Conservation (phyloP, 768 basidiomycete species). For the Tricholoma sp. region DNA sequence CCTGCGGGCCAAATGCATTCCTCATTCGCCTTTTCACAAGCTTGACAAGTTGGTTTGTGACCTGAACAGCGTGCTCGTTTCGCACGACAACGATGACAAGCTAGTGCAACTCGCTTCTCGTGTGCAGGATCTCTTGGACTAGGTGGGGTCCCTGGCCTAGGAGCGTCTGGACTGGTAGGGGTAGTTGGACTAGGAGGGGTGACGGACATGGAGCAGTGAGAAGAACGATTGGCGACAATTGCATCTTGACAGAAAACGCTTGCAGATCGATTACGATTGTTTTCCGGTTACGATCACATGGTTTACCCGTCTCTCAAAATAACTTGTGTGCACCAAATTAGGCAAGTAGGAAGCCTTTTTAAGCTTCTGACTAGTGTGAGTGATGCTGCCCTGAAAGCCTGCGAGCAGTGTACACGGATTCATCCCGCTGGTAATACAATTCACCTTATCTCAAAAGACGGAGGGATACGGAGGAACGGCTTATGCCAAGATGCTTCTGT, state of each 20-base stretch:
- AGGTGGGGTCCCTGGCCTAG: slow-evolving; percentile 3
- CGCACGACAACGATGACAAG: slow-evolving; percentile 12
- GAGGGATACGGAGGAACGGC: too few relatives aligned
- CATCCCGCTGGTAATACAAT: too few relatives aligned
- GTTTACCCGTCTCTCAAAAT: not conserved
- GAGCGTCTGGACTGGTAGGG: not conserved
- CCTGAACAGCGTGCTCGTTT: slow-evolving; percentile 14
- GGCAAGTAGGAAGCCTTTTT: not conserved
- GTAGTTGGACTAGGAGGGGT: slow-evolving; percentile 5
- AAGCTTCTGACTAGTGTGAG: not conserved
- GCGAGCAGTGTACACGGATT: too few relatives aligned
- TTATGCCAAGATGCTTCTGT: too few relatives aligned
- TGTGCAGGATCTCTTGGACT: not conserved
- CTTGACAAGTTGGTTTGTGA: slow-evolving; percentile 10
- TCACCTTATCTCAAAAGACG: too few relatives aligned
- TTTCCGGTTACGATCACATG: not conserved
- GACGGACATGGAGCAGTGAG: slow-evolving; percentile 4
- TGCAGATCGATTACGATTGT: not conserved
- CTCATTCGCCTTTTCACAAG: slow-evolving; percentile 11
- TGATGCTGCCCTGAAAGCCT: not conserved
- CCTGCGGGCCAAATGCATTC: slow-evolving; percentile 12
- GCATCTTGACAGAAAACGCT: not conserved
- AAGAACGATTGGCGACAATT: not conserved
- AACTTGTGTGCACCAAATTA: not conserved
- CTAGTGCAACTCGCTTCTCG: slow-evolving; percentile 14